These are phyloP conservation scores for Rutstroemia sp. DNA, from an alignment of 2,329 filamentous ascomycete genomes.

Conservation along the genomic window DNA sequence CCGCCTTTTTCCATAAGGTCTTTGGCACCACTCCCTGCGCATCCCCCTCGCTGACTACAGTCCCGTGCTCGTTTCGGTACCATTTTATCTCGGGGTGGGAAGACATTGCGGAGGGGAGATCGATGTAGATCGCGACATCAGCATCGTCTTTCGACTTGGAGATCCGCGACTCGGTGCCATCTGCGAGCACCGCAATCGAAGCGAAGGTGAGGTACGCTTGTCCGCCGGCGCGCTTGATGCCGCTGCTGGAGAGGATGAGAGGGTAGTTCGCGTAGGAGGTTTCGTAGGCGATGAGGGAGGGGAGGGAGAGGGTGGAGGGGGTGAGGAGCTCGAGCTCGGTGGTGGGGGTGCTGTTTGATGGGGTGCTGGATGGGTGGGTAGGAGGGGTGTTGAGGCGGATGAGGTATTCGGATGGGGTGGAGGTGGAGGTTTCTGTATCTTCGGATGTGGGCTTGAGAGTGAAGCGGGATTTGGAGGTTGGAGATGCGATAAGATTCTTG, in stretches of 20 bases:
- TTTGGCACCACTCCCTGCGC: constrained; percentile 26
- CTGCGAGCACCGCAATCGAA: constrained; percentile 27
- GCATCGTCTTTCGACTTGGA: constrained; percentile 28
- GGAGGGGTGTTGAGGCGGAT: constrained; percentile 29
- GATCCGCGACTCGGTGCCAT: constrained; percentile 22
- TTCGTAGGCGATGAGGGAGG: constrained; percentile 37
- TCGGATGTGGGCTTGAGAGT: constrained; percentile 28
- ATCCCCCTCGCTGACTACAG: constrained; percentile 30
- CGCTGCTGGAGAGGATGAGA: constrained; percentile 34
- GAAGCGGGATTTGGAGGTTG: constrained; percentile 33
- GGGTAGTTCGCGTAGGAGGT: constrained; percentile 39
- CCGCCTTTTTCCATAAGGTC: constrained; percentile 35
- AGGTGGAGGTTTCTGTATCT: not conserved
- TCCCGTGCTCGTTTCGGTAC: constrained; percentile 33
- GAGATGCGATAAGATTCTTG: constrained; percentile 29
- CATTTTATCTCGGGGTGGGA: constrained; percentile 31
- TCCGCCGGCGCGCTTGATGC: constrained; percentile 36
- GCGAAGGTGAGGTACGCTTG: constrained; percentile 28
- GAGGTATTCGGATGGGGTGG: constrained; percentile 27
- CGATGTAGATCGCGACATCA: constrained; percentile 37
- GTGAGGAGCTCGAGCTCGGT: constrained; percentile 28
- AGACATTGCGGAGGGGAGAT: constrained; percentile 31
- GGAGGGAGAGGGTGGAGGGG: constrained; percentile 31
- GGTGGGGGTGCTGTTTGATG: constrained; percentile 13
- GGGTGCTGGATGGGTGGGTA: constrained; percentile 11